These are phyloP conservation scores for Kokia cookei DNA, from an alignment of 441 rosid genomes.

Conservation along the genomic window DNA sequence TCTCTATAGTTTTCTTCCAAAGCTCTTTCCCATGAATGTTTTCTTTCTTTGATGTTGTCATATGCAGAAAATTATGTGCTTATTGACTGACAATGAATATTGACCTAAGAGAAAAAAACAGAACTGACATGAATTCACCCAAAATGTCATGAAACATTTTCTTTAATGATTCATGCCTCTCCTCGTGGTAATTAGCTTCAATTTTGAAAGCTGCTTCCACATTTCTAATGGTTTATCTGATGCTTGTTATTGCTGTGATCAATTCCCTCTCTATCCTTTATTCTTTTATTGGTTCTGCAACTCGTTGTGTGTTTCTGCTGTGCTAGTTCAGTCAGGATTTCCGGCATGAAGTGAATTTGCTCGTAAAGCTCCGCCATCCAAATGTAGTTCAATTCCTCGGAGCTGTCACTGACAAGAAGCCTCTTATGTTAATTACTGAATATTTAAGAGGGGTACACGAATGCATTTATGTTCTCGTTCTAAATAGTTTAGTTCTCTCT, in stretches of 20 bases:
- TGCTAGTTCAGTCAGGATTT: constrained; percentile 82
- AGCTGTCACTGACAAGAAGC: constrained; percentile 97
- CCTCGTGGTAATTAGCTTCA: not conserved
- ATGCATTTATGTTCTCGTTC: constrained; percentile 11
- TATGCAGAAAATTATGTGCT: not conserved
- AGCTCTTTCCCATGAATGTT: not conserved
- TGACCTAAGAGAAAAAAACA: constrained; percentile 6
- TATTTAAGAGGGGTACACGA: constrained; percentile 84
- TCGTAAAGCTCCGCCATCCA: constrained; percentile 97
- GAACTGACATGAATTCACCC: not conserved
- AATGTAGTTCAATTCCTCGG: constrained; percentile 96
- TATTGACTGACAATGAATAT: not conserved
- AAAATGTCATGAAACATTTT: not conserved
- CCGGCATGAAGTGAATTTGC: constrained; percentile 95
- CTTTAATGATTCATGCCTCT: not conserved
- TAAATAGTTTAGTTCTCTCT: constrained; percentile 3
- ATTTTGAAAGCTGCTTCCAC: not conserved
- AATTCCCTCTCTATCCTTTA: not conserved
- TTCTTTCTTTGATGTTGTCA: not conserved
- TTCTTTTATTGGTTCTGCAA: not conserved
- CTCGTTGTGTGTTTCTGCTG: constrained; percentile 9
- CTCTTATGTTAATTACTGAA: constrained; percentile 94
- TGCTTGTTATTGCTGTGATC: constrained; percentile 5
- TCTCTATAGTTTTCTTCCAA: not conserved
- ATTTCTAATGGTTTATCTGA: not conserved